Base-by-base conservation (phyloP, 140 eudicot species). In the Oenanthe javanica region DNA sequence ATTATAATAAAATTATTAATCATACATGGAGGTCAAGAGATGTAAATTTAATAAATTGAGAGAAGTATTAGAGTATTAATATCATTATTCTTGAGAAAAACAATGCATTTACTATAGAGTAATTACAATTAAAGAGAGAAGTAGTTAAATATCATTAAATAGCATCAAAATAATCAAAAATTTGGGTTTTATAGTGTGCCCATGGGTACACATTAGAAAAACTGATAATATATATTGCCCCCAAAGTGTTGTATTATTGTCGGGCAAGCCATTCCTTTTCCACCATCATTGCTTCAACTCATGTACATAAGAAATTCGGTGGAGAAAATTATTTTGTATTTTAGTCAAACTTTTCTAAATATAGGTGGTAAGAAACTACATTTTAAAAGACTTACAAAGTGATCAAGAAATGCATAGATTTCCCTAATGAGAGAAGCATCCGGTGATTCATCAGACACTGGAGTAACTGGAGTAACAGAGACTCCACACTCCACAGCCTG, bases 351-450 rank as follows among this genome's bases (percentile, higher is more conserved):
- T 69, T 69, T 69, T 14, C 74, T 69, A 15, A 12, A 36, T 66
- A 79, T 6, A 23, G 52, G 54, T 48, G 23, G 50, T 27, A 59
- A 67, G 7, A 23, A n/a, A 36, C 36, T 31, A 45, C 21, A 31
- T 70, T 67, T 47, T 31, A 64, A 59, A 80, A 31, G 74, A 92
- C 99, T 91, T 88, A 96, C 99, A 86, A 84, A 86, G 73, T 87
- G 96, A 88, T 96, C 97, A 52, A 96, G 96, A 88, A 96, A 96
- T 36, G 79, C 73, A 80, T 93, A 96, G 77, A 90, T 79, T 76
- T 91, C 96, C 86, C 94, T 91, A 64, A 89, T 79, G 16, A 96
- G 79, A 83, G 97, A 85, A 87, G 89, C 86, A 40, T 83, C 84
- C 6, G 89, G 87, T 66, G 91, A 84, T 82, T 91, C 98, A 80